phyloP scores from a whole-genome alignment of 345 rosid species.

The Conringia planisiliqua region DNA sequence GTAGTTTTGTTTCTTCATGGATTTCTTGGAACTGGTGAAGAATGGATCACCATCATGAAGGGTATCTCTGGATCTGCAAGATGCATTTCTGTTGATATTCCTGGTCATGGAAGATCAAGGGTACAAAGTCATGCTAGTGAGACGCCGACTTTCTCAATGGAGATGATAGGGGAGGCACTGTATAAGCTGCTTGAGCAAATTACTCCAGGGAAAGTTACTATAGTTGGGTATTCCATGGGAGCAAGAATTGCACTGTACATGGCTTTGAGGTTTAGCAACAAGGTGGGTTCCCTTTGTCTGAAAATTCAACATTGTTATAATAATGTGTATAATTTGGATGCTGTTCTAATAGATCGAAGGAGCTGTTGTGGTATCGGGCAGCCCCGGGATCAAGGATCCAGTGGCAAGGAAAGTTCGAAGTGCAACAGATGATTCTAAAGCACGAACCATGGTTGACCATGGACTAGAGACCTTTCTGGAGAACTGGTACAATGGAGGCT shows the following conservation, averaged over 20 bases:
- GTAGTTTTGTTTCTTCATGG: constrained; percentile 77
- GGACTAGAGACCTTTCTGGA: constrained; percentile 62
- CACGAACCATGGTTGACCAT: constrained; percentile 47
- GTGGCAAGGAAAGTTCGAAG: constrained; percentile 58
- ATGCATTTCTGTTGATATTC: constrained; percentile 86
- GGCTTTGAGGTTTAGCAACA: constrained; percentile 56
- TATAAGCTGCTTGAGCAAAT: constrained; percentile 45
- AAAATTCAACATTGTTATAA: constrained; percentile 1
- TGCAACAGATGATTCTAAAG: constrained; percentile 71
- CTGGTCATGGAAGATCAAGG: constrained; percentile 82
- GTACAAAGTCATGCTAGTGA: constrained; percentile 29
- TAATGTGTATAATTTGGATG: not conserved
- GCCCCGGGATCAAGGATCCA: constrained; percentile 65
- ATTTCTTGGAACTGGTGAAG: constrained; percentile 86
- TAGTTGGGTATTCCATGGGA: constrained; percentile 94
- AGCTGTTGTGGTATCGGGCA: constrained; percentile 79
- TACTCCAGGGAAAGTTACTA: constrained; percentile 52
- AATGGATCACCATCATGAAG: constrained; percentile 87
- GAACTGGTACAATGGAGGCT: constrained; percentile 67
- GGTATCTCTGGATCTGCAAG: constrained; percentile 66
- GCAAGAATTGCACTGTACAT: constrained; percentile 84
- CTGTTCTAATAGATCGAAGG: constrained; percentile 52
- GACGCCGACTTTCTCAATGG: constrained; percentile 52
- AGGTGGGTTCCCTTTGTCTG: constrained; percentile 40
- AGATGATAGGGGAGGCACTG: constrained; percentile 45